Conservation (phyloP, 2,329 filamentous ascomycete species). For the Colletotrichum tropicicola region DNA sequence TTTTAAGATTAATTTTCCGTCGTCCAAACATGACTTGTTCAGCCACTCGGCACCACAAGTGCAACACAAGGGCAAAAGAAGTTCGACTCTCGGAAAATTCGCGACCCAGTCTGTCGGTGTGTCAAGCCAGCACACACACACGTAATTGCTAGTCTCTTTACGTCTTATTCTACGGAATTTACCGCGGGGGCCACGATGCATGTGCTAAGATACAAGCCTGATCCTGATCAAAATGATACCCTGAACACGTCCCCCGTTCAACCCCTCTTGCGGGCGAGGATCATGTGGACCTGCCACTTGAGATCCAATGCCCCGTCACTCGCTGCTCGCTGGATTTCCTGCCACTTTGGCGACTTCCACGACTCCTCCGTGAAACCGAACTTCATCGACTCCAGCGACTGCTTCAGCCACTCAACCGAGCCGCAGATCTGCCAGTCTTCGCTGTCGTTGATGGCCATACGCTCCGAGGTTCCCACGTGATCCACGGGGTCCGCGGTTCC, state of each 20-base stretch:
- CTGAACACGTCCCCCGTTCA: not conserved
- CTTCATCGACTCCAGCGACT: slow-evolving; percentile 17
- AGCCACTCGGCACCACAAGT: no score
- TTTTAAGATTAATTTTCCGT: no score
- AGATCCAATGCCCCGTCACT: not conserved
- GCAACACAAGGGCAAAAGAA: no score
- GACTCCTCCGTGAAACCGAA: slow-evolving; percentile 15
- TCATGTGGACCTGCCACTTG: slow-evolving; percentile 22
- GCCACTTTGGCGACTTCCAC: slow-evolving; percentile 9
- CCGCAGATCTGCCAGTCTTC: slow-evolving; percentile 11
- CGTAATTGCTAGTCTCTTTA: no score
- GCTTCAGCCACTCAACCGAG: slow-evolving; percentile 17
- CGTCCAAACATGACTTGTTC: no score
- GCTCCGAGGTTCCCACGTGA: not conserved
- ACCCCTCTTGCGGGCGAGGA: slow-evolving; percentile 5
- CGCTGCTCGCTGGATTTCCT: not conserved
- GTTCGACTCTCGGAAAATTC: no score
- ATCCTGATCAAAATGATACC: not conserved
- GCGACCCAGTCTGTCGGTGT: no score
- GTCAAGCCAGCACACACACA: no score
- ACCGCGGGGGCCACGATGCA: no score
- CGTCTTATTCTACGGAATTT: no score
- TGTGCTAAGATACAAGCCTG: not conserved
- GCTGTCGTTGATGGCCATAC: not conserved
- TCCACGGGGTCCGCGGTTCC: not conserved